Conservation (phyloP, 2,329 filamentous ascomycete genomes). For the Aspergillus japonicus region DNA sequence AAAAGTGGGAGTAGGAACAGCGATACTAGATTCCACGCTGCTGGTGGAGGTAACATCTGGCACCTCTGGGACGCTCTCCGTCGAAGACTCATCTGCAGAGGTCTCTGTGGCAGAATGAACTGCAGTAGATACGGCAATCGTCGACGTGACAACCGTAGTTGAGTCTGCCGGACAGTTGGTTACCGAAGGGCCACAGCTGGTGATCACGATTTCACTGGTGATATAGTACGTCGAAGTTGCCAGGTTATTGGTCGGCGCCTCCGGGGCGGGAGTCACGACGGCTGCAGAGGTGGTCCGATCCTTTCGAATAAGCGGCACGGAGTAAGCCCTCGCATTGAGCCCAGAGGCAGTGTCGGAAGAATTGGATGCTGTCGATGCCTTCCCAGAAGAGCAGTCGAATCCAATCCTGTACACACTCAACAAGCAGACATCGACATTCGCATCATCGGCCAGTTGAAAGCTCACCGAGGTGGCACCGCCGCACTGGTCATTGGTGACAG, state of each 20-base stretch:
- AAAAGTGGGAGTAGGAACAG: background rate
- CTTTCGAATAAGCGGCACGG: background rate
- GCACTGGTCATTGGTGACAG: constrained; percentile 81
- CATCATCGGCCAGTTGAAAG: constrained; percentile 61
- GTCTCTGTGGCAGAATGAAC: constrained; percentile 52
- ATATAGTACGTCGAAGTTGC: constrained; percentile 41
- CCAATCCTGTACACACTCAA: constrained; percentile 53
- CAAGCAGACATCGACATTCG: constrained; percentile 61
- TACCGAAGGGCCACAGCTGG: constrained; percentile 40
- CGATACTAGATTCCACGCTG: background rate
- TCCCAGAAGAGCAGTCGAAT: constrained; percentile 30
- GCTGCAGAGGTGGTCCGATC: background rate
- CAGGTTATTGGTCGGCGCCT: constrained; percentile 13
- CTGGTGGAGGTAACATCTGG: constrained; percentile 10
- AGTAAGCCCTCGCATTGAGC: background rate
- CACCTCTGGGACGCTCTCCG: constrained; percentile 2
- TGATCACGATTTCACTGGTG: constrained; percentile 40
- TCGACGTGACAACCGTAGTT: constrained; percentile 53
- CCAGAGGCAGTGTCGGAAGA: background rate
- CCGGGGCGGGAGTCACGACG: constrained; percentile 1
- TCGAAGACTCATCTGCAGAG: constrained; percentile 2
- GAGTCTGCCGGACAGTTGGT: constrained; percentile 54
- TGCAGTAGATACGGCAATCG: constrained; percentile 59
- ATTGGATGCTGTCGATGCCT: constrained; percentile 11
- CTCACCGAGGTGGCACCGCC: constrained; percentile 83